Evolutionary conservation across 2,329 filamentous ascomycete species (phyloP).

Genomic region (Madurella fahalii): DNA sequence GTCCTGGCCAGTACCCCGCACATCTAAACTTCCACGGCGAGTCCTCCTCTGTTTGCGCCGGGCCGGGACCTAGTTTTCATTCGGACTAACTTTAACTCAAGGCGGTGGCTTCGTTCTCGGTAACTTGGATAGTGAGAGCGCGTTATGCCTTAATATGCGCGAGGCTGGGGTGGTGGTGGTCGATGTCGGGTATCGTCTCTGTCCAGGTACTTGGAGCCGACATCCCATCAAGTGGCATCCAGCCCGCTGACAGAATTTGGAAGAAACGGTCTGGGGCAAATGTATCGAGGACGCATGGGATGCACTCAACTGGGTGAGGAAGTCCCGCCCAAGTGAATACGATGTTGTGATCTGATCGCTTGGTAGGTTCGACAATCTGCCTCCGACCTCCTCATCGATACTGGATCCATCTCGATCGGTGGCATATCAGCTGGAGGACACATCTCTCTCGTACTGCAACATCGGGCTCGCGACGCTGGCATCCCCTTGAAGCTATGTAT

Average conservation of each 20-base stretch:
- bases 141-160: constrained; percentile 35
- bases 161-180: constrained; percentile 36
- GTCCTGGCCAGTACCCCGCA: constrained; percentile 32
- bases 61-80: background rate
- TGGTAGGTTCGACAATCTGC: constrained; percentile 28
- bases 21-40: constrained; percentile 37
- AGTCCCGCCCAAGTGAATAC: no score
- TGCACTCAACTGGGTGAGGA: constrained; percentile 34
- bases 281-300: constrained; percentile 37
- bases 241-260: background rate
- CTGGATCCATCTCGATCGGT: constrained; percentile 35
- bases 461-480: constrained; percentile 36
- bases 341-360: background rate
- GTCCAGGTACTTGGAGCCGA: constrained; percentile 30
- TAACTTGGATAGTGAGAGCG: constrained; percentile 31
- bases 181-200: constrained; percentile 39
- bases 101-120: constrained; percentile 38
- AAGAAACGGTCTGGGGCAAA: constrained; percentile 35
- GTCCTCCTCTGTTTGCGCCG: background rate
- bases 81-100: constrained; percentile 9
- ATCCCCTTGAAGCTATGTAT: constrained; percentile 34
- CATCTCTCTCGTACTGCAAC: constrained; percentile 35
- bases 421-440: constrained; percentile 38
- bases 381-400: constrained; percentile 29
- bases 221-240: background rate